phyloP scores from a whole-genome alignment of 2,329 filamentous ascomycete genomes.

The Teratosphaeriaceae sp. region DNA sequence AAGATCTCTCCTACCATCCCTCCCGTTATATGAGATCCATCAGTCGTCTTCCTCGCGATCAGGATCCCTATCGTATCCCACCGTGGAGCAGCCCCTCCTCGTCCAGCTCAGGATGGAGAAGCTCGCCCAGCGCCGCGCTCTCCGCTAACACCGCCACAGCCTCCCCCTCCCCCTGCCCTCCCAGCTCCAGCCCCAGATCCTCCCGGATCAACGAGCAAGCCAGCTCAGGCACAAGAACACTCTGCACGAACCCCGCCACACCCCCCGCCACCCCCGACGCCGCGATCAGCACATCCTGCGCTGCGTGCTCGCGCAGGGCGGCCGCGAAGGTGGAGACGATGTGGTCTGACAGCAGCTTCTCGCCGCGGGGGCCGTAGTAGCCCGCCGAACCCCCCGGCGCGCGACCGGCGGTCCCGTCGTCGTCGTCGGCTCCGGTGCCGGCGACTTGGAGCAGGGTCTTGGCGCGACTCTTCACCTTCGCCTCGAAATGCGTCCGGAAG shows the following conservation, averaged over 20 bases:
- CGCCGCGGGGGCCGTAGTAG: slow-evolving; percentile 31
- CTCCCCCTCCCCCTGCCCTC: slow-evolving; percentile 11
- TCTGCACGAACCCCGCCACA: slow-evolving; percentile 30
- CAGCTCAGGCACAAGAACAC: slow-evolving; percentile 32
- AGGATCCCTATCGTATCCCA: background rate
- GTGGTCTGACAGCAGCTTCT: slow-evolving; percentile 29
- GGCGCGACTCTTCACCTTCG: slow-evolving; percentile 16
- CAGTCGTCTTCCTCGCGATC: slow-evolving; percentile 10
- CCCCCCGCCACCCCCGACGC: slow-evolving; percentile 27
- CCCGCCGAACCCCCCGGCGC: slow-evolving; percentile 20
- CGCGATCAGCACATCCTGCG: slow-evolving; percentile 25
- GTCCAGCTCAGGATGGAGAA: slow-evolving; percentile 25
- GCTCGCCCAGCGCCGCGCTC: slow-evolving; percentile 28
- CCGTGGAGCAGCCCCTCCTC: slow-evolving; percentile 15
- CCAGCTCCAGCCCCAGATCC: slow-evolving; percentile 19
- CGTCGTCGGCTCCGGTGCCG: slow-evolving; percentile 7
- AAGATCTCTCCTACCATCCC: background rate
- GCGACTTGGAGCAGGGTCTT: slow-evolving; percentile 15
- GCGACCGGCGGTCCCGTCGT: slow-evolving; percentile 8
- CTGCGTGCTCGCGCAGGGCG: slow-evolving; percentile 22
- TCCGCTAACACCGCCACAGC: slow-evolving; percentile 23
- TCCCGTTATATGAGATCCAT: slow-evolving; percentile 2
- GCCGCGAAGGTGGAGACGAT: slow-evolving; percentile 24
- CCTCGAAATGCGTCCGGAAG: slow-evolving; percentile 21
- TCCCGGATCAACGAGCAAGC: slow-evolving; percentile 29